Percentiles rank a stretch among this genome's conserved stretches.
Conservation (phyloP, 495 filamentous ascomycete species). For the Trichocladium antarcticum region DNA sequence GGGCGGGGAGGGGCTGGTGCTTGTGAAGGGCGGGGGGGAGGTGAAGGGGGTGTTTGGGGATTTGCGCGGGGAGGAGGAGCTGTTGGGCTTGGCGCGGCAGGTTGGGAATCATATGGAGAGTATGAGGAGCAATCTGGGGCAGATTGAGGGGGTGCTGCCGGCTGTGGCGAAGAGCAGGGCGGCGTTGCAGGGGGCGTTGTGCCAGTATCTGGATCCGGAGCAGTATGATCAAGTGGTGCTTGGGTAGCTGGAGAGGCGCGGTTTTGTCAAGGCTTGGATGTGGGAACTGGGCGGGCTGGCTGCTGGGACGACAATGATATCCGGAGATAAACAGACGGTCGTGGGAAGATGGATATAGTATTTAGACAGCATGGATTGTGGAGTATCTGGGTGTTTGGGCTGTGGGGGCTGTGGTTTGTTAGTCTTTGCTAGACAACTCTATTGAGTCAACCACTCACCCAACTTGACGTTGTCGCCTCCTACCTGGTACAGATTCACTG, state of each 20-base stretch:
- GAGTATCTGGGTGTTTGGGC: too few relatives aligned
- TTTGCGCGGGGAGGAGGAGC: slow-evolving; percentile 19
- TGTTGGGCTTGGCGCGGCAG: slow-evolving; percentile 31
- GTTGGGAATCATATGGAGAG: slow-evolving; percentile 40
- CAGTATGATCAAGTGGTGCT: slow-evolving; percentile 34
- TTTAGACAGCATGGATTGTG: too few relatives aligned
- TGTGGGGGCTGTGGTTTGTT: too few relatives aligned
- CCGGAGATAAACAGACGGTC: background rate
- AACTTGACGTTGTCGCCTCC: too few relatives aligned
- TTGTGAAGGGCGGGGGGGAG: slow-evolving; percentile 10
- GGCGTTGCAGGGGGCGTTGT: slow-evolving; percentile 30
- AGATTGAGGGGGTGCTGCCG: slow-evolving; percentile 37
- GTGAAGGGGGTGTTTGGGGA: slow-evolving; percentile 22
- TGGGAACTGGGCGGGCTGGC: background rate
- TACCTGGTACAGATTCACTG: too few relatives aligned
- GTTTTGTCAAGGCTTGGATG: slow-evolving; percentile 1
- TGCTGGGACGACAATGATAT: slow-evolving; percentile 8
- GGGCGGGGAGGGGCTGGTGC: slow-evolving; percentile 6
- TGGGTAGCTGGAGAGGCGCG: slow-evolving; percentile 18
- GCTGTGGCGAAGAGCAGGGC: slow-evolving; percentile 36
- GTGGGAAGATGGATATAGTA: background rate
- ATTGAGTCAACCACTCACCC: too few relatives aligned
- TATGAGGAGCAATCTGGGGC: slow-evolving; percentile 50
- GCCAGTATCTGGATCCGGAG: slow-evolving; percentile 35
- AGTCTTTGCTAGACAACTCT: too few relatives aligned